Conservation (phyloP, 2,329 filamentous ascomycete genomes). For the Colletotrichum spinosum region DNA sequence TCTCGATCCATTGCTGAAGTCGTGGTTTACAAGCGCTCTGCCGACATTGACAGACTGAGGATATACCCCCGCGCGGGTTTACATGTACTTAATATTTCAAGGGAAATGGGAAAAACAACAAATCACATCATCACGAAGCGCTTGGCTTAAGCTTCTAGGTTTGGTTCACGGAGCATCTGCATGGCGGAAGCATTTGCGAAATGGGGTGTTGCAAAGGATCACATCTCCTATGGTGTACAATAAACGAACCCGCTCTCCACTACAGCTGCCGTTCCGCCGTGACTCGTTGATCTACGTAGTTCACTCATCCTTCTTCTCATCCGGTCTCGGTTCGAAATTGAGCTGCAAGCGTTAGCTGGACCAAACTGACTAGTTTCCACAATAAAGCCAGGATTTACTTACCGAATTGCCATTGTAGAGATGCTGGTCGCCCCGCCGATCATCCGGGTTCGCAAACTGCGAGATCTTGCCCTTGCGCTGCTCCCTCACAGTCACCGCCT, state of each 20-base stretch:
- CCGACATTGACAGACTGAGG: too few relatives aligned
- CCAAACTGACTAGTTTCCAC: not conserved
- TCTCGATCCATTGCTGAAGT: too few relatives aligned
- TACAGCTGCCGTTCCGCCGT: not conserved
- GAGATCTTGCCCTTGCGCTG: slow-evolving; percentile 42
- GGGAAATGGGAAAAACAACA: slow-evolving; percentile 11
- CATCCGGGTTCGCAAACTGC: slow-evolving; percentile 62
- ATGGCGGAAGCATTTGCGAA: slow-evolving; percentile 18
- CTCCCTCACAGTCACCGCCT: slow-evolving; percentile 43
- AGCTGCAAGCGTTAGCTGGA: slow-evolving; percentile 58
- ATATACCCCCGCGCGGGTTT: not conserved
- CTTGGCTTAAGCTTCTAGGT: not conserved
- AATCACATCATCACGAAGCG: not conserved
- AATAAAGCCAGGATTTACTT: slow-evolving; percentile 46
- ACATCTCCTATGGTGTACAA: slow-evolving; percentile 38
- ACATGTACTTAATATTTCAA: slow-evolving; percentile 31
- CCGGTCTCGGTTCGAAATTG: slow-evolving; percentile 75
- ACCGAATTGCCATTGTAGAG: slow-evolving; percentile 95
- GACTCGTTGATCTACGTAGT: not conserved
- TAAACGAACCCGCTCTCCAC: slow-evolving; percentile 37
- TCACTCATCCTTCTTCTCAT: slow-evolving; percentile 57
- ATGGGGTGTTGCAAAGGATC: slow-evolving; percentile 16
- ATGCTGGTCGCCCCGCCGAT: slow-evolving; percentile 71
- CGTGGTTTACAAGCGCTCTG: too few relatives aligned
- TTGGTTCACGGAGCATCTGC: slow-evolving; percentile 23